Evolutionary conservation across 2,329 filamentous ascomycete species (phyloP).

Genomic region (Diaporthe sp.): DNA sequence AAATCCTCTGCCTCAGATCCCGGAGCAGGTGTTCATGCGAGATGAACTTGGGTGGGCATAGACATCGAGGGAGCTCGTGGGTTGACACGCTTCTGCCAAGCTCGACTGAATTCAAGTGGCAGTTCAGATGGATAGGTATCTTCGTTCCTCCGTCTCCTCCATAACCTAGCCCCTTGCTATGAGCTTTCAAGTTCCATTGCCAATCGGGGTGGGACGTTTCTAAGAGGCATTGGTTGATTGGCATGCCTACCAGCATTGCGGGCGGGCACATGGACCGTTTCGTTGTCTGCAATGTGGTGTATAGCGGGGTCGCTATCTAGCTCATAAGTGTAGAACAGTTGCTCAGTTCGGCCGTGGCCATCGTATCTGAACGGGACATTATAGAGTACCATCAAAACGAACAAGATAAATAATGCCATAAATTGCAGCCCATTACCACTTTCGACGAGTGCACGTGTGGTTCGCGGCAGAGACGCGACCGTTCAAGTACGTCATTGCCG

Average conservation of each 20-base stretch:
- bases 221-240: neutral
- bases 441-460: slow-evolving; percentile 12
- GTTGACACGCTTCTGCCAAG: neutral
- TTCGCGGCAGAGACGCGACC: slow-evolving; percentile 31
- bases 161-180: neutral
- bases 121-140: neutral
- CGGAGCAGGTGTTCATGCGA: neutral
- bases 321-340: neutral
- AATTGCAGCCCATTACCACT: neutral
- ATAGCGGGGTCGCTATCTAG: too few relatives aligned
- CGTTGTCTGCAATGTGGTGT: neutral
- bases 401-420: neutral
- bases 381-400: neutral
- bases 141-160: neutral
- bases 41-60: neutral
- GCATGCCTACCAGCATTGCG: neutral
- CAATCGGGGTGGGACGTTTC: neutral
- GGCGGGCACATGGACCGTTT: too few relatives aligned
- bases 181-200: neutral
- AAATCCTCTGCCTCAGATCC: neutral
- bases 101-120: neutral
- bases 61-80: neutral
- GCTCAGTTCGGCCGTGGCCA: too few relatives aligned
- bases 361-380: neutral
- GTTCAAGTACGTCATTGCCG: slow-evolving; percentile 33